Conservation (phyloP, 2,329 filamentous ascomycete species). For the Aspergillus novofumigatus region DNA sequence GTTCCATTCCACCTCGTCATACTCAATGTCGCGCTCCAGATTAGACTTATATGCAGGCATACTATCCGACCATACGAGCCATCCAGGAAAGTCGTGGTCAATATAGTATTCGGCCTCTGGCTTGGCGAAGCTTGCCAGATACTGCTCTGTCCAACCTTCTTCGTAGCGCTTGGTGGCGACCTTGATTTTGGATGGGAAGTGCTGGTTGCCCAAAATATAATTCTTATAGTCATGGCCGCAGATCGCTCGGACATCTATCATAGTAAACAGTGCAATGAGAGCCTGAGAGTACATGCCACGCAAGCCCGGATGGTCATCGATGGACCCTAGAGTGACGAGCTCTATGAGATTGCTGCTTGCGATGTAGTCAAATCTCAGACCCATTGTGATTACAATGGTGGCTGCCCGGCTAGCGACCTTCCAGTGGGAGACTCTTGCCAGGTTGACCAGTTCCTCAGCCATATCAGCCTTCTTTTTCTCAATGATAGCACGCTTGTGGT, state of each 20-base stretch:
- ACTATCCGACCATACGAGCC: constrained; percentile 89
- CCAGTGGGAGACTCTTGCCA: constrained; percentile 83
- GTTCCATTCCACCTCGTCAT: constrained; percentile 73
- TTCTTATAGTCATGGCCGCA: constrained; percentile 85
- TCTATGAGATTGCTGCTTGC: constrained; percentile 78
- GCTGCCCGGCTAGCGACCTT: constrained; percentile 89
- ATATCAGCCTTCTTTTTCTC: constrained; percentile 79
- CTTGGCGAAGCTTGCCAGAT: constrained; percentile 71
- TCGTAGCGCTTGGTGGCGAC: constrained; percentile 72
- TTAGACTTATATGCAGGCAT: constrained; percentile 77
- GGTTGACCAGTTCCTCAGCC: constrained; percentile 73
- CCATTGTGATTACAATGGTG: constrained; percentile 85
- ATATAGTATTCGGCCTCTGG: constrained; percentile 82
- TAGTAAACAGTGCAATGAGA: constrained; percentile 74
- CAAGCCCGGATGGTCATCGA: constrained; percentile 84
- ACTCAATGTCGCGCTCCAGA: constrained; percentile 62
- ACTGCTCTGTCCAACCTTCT: constrained; percentile 71
- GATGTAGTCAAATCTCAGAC: constrained; percentile 84
- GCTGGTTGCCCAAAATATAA: constrained; percentile 76
- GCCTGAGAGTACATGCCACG: constrained; percentile 77
- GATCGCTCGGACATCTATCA: constrained; percentile 79
- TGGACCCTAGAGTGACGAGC: constrained; percentile 74
- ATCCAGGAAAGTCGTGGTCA: constrained; percentile 87
- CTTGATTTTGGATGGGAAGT: constrained; percentile 69
- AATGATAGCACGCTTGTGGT: constrained; percentile 69